phyloP scores from a whole-genome alignment of 2,329 filamentous ascomycete genomes.

The Decorospora gaudefroyi region DNA sequence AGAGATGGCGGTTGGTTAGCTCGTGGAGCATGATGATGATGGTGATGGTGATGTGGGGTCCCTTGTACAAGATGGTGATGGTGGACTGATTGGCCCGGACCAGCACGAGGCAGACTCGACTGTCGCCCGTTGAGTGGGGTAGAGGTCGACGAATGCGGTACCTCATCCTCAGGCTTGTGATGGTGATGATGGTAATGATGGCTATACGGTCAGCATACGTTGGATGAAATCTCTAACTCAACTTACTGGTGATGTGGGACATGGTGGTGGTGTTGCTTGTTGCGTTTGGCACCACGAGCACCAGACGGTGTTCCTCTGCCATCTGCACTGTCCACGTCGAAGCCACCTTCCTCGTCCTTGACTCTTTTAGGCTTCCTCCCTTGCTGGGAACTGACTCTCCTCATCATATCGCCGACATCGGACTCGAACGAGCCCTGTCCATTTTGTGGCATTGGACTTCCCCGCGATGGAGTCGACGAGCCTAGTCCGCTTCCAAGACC shows the following conservation, averaged over 20 bases:
- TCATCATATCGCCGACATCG: slow-evolving; percentile 38
- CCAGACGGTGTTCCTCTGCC: slow-evolving; percentile 66
- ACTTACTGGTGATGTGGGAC: slow-evolving; percentile 57
- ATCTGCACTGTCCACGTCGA: slow-evolving; percentile 67
- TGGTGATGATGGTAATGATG: slow-evolving; percentile 63
- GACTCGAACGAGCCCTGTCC: slow-evolving; percentile 33
- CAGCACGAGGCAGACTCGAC: slow-evolving; percentile 39
- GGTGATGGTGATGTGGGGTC: slow-evolving; percentile 43
- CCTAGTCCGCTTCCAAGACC: slow-evolving; percentile 79
- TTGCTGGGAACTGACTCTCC: slow-evolving; percentile 46
- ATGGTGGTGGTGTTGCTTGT: slow-evolving; percentile 63
- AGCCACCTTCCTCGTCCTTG: slow-evolving; percentile 73
- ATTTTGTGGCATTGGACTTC: slow-evolving; percentile 54
- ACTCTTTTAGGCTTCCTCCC: slow-evolving; percentile 60
- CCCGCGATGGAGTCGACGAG: slow-evolving; percentile 58
- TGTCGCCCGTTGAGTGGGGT: slow-evolving; percentile 31
- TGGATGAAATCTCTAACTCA: background rate
- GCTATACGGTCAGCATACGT: slow-evolving; percentile 42
- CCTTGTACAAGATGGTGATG: slow-evolving; percentile 50
- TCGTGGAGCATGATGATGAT: slow-evolving; percentile 40
- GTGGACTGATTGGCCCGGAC: slow-evolving; percentile 35
- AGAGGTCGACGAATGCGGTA: slow-evolving; percentile 27
- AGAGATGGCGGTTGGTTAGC: slow-evolving; percentile 28
- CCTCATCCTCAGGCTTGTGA: slow-evolving; percentile 59
- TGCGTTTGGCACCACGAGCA: slow-evolving; percentile 69